Evolutionary conservation across 768 basidiomycete species (phyloP).

Genomic region (Pisolithus tinctorius): DNA sequence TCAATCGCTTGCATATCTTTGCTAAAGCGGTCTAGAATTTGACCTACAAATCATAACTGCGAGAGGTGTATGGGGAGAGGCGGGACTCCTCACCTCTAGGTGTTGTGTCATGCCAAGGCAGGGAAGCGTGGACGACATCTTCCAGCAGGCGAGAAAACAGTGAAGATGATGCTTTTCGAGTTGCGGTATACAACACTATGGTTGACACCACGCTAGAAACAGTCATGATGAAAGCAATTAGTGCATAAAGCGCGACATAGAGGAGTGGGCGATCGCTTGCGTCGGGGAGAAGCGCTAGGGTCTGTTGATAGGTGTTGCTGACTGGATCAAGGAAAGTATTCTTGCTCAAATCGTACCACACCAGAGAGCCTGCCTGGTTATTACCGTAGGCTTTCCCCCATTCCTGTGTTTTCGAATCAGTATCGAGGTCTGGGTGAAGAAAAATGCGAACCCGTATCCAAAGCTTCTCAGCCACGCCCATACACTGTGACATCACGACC

Average conservation of each 20-base stretch:
- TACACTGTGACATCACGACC: constrained; percentile 17
- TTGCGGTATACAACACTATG: constrained; percentile 54
- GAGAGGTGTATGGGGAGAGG: not conserved
- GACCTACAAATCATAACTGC: constrained; percentile 35
- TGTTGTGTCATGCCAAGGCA: constrained; percentile 80
- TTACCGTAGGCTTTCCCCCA: constrained; percentile 22
- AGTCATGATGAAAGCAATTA: constrained; percentile 47
- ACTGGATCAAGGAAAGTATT: constrained; percentile 6
- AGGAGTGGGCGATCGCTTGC: constrained; percentile 64
- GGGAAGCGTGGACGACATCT: constrained; percentile 72
- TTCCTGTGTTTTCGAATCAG: constrained; percentile 8
- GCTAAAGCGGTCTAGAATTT: constrained; percentile 83
- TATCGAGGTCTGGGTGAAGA: not conserved
- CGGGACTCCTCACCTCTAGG: constrained; percentile 50
- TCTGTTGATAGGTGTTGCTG: constrained; percentile 12
- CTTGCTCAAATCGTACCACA: constrained; percentile 14
- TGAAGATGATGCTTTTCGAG: constrained; percentile 28
- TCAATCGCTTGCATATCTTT: constrained; percentile 90
- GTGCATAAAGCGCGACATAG: constrained; percentile 63
- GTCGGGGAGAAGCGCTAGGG: constrained; percentile 31
- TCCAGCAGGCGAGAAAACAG: constrained; percentile 50
- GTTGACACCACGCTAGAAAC: constrained; percentile 42
- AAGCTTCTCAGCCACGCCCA: constrained; percentile 25
- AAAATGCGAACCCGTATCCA: constrained; percentile 20
- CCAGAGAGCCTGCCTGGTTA: constrained; percentile 23